Evolutionary conservation across 768 basidiomycete genomes (phyloP).

Genomic region (Clavulina sp.): DNA sequence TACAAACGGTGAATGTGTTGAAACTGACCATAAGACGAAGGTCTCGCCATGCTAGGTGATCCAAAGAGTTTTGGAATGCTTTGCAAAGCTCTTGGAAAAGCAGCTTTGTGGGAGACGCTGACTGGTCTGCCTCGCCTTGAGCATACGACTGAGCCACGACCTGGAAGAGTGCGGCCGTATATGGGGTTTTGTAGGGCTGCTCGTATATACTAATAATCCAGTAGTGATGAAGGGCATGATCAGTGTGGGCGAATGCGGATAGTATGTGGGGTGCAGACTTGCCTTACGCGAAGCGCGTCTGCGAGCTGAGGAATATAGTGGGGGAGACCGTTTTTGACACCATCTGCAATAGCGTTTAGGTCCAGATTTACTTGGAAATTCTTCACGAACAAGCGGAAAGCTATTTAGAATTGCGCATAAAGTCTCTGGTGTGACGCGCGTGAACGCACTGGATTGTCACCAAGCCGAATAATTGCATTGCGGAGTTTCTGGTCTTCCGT

Average conservation of each 20-base stretch:
- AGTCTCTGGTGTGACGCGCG: not conserved
- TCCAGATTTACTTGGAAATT: constrained; percentile 39
- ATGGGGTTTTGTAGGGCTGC: constrained; percentile 86
- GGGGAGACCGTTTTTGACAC: constrained; percentile 41
- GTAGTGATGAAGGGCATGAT: no score
- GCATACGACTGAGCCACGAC: constrained; percentile 5
- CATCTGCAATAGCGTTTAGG: constrained; percentile 44
- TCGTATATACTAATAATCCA: constrained; percentile 60
- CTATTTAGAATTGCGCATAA: not conserved
- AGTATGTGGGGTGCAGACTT: constrained; percentile 11
- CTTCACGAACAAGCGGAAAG: constrained; percentile 25
- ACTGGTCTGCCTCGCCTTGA: constrained; percentile 10
- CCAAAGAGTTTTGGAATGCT: constrained; percentile 75
- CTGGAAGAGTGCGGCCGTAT: constrained; percentile 60
- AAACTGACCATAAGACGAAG: constrained; percentile 64
- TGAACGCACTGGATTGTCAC: constrained; percentile 59
- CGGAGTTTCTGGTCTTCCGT: constrained; percentile 32
- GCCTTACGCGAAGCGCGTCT: constrained; percentile 64
- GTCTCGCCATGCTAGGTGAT: constrained; percentile 82
- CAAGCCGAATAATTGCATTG: constrained; percentile 48
- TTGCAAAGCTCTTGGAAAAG: constrained; percentile 82
- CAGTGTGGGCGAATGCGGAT: constrained; percentile 8
- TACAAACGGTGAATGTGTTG: constrained; percentile 6
- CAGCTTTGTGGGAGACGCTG: constrained; percentile 41
- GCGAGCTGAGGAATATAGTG: constrained; percentile 45